Evolutionary conservation across 1,284 basidiomycete genomes (phyloP), one percentile per base, ranked within the genome.

Genomic region (Exobasidium cylindrosporum): DNA sequence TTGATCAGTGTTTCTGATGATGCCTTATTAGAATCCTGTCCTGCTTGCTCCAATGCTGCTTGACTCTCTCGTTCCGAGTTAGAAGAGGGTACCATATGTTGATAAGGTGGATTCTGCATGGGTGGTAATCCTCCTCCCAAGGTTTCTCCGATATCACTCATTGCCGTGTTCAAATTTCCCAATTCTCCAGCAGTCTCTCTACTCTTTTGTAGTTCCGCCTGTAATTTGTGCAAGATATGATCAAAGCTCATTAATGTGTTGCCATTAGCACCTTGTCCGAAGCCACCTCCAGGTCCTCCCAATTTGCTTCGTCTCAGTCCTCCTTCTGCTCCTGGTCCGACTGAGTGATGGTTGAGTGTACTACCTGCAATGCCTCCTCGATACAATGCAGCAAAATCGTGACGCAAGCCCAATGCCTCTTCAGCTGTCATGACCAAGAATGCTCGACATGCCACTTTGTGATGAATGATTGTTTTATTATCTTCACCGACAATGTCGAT

Each of bases 401-500:
- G 72, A 43, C 75, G 69, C 31, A 79, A 67, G 55, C 68, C 67
- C 30, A 76, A 63, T 13, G 87, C 88, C 76, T 98, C 95, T 62
- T 93, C 90, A 44, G 91, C 88, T 0, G 85, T 87, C 74, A 95
- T 87, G 7, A 96, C 87, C 69, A 94, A 91, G 63, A 92, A 87
- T 32, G 93, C 92, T 47, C 91, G 90, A 13, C 93, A 92, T 10
- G 95, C 91, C 44, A 98, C 96, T 81, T 97, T 97, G 83, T 97
- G 94, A 81, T 98, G 95, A 54, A 98, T 89, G 66, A 97, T 93
- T 0, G 92, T 93, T 82, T 93, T 92, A 84, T 96, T 97, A 83
- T 98, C 96, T 78, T 99, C 95, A 65, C 92, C 92, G 61, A 97
- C 90, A 66, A 98, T 98, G 82, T 98, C 96, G 79, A 98, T 98